Conservation (phyloP, 2,329 filamentous ascomycete species). For the Exophiala alcalophila region DNA sequence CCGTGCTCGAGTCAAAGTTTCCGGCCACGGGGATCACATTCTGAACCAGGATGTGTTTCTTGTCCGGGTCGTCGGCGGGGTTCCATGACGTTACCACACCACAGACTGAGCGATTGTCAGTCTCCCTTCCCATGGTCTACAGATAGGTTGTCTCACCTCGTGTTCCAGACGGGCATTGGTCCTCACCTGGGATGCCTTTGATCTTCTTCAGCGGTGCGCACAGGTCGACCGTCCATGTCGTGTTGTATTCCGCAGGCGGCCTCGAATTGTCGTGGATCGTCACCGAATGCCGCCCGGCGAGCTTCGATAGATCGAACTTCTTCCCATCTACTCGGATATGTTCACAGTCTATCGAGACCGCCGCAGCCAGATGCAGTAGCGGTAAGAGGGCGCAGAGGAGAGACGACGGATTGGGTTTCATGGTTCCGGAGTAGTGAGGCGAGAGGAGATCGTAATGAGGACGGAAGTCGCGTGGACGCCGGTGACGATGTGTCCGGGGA, state of each 20-base stretch:
- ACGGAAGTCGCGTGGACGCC: constrained; percentile 1
- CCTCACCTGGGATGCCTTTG: constrained; percentile 53
- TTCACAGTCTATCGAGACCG: constrained; percentile 38
- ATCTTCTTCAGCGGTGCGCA: constrained; percentile 65
- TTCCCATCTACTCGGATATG: constrained; percentile 37
- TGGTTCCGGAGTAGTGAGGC: constrained; percentile 7
- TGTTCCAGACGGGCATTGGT: constrained; percentile 67
- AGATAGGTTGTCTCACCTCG: constrained; percentile 52
- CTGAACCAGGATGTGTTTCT: constrained; percentile 29
- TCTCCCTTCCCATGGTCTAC: constrained; percentile 4
- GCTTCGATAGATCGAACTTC: constrained; percentile 40
- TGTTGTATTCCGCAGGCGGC: constrained; percentile 55
- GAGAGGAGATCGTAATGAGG: background rate
- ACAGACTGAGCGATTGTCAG: constrained; percentile 21
- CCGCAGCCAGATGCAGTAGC: constrained; percentile 14
- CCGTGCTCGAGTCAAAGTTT: constrained; percentile 39
- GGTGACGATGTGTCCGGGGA: background rate
- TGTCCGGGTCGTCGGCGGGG: constrained; percentile 29
- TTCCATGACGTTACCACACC: constrained; percentile 29
- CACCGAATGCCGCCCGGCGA: constrained; percentile 39
- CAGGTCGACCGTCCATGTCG: constrained; percentile 77
- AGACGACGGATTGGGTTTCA: constrained; percentile 14
- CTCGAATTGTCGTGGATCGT: constrained; percentile 22
- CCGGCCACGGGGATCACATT: constrained; percentile 36
- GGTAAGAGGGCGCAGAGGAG: constrained; percentile 17